phyloP scores from a whole-genome alignment of 2,329 filamentous ascomycete genomes.

The Tolypocladium amazonense region DNA sequence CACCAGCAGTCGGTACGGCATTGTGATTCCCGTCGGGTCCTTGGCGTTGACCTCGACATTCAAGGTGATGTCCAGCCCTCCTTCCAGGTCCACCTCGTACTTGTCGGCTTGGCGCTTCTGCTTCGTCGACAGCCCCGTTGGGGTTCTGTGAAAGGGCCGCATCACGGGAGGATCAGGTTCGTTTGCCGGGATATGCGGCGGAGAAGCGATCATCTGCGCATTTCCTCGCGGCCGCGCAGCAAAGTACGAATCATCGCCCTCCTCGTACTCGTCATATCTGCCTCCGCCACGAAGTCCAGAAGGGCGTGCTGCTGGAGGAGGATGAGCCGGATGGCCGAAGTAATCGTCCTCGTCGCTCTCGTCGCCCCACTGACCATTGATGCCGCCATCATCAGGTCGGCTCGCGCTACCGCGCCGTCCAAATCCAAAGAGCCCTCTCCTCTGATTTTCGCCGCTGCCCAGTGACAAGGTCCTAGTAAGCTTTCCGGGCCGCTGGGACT shows the following conservation, averaged over 20 bases:
- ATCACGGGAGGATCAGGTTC: conserved; percentile 11
- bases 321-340: conserved; percentile 10
- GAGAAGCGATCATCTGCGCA: conserved; percentile 18
- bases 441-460: conserved; percentile 40
- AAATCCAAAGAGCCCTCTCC: conserved; percentile 30
- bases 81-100: conserved; percentile 63
- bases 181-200: conserved; percentile 10
- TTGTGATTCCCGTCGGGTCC: conserved; percentile 80
- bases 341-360: conserved; percentile 29
- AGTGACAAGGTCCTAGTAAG: conserved; percentile 52
- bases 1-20: conserved; percentile 77
- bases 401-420: conserved; percentile 28
- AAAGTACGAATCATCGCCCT: conserved; percentile 49
- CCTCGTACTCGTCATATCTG: conserved; percentile 36
- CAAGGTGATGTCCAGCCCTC: conserved; percentile 74
- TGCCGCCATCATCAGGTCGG: conserved; percentile 37
- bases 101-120: conserved; percentile 43
- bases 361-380: conserved; percentile 42
- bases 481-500: conserved; percentile 25
- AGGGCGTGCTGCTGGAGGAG: conserved; percentile 11
- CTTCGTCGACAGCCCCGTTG: conserved; percentile 57
- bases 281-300: conserved; percentile 29
- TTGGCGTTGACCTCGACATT: conserved; percentile 82
- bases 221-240: conserved; percentile 27
- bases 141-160: conserved; percentile 53